Conservation (phyloP, 1,284 basidiomycete genomes). For the Malassezia vespertilionis region DNA sequence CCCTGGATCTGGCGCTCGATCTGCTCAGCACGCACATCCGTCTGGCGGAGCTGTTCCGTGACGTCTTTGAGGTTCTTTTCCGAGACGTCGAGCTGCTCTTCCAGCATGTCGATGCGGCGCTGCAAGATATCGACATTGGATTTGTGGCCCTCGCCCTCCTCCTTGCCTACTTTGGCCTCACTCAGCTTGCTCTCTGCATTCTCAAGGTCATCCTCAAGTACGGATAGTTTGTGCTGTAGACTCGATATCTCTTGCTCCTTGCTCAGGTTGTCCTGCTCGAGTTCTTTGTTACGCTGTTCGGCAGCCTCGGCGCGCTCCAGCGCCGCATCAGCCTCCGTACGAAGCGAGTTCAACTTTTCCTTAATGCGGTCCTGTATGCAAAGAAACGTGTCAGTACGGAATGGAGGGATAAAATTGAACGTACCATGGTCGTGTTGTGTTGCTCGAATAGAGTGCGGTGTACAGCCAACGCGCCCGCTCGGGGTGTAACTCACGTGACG, state of each 20-base stretch:
- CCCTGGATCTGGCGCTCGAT: conserved; percentile 84
- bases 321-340: conserved; percentile 74
- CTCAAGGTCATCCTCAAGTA: conserved; percentile 66
- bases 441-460: conserved; percentile 5
- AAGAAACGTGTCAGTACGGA: background rate
- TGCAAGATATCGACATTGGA: conserved; percentile 64
- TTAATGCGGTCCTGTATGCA: conserved; percentile 16
- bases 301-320: conserved; percentile 45
- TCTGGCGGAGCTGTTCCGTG: conserved; percentile 88
- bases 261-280: conserved; percentile 66
- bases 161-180: conserved; percentile 61
- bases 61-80: conserved; percentile 97
- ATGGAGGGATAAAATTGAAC: too few species aligned
- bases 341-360: conserved; percentile 58
- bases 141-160: conserved; percentile 65
- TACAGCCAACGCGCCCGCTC: too few species aligned
- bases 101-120: conserved; percentile 81
- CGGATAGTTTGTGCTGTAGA: conserved; percentile 62
- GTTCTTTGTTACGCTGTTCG: conserved; percentile 48
- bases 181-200: conserved; percentile 63
- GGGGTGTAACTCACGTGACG: background rate
- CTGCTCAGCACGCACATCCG: conserved; percentile 98
- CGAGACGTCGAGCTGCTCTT: conserved; percentile 86
- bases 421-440: conserved; percentile 6
- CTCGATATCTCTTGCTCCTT: conserved; percentile 83